A percentile compares a stretch with the other conserved stretches of the same genome.
Evolutionary conservation across 2,329 filamentous ascomycete species (phyloP).

Genomic region (Hypoxylon sp.): DNA sequence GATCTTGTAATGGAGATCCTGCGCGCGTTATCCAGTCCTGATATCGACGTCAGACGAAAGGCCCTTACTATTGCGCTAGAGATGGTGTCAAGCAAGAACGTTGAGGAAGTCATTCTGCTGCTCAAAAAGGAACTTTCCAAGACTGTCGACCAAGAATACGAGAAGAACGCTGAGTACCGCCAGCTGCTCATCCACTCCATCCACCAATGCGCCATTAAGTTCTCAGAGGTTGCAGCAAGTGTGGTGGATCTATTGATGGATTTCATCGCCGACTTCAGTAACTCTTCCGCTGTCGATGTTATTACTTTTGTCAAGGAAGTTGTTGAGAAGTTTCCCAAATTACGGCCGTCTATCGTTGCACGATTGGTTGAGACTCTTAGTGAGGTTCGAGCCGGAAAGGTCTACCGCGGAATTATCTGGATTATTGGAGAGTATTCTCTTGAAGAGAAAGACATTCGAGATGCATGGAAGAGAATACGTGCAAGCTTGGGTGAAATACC

Average conservation of each 20-base stretch:
- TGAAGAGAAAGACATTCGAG: slow-evolving; percentile 92
- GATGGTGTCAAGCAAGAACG: slow-evolving; percentile 99
- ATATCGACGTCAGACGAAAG: slow-evolving; percentile 95
- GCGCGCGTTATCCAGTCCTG: slow-evolving; percentile 92
- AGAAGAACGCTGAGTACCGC: slow-evolving; percentile 97
- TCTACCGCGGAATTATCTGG: slow-evolving; percentile 97
- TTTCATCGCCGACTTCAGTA: slow-evolving; percentile 98
- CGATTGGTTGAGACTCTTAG: slow-evolving; percentile 90
- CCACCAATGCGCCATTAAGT: slow-evolving; percentile 98
- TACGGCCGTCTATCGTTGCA: slow-evolving; percentile 88
- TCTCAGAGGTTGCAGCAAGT: slow-evolving; percentile 96
- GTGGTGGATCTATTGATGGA: slow-evolving; percentile 99
- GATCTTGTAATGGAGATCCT: slow-evolving; percentile 98
- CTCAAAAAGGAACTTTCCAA: slow-evolving; percentile 98
- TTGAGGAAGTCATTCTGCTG: slow-evolving; percentile 95
- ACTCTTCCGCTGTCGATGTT: slow-evolving; percentile 94
- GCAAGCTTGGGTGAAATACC: slow-evolving; percentile 96
- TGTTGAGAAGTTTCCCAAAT: slow-evolving; percentile 94
- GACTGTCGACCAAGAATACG: slow-evolving; percentile 98
- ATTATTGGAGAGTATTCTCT: slow-evolving; percentile 97
- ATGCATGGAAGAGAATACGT: slow-evolving; percentile 96
- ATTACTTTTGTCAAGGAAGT: slow-evolving; percentile 99
- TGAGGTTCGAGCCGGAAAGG: slow-evolving; percentile 96
- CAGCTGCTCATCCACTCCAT: slow-evolving; percentile 97
- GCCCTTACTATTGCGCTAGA: slow-evolving; percentile 91